Base-by-base conservation (phyloP, 768 basidiomycete species). In the Tylopilus sp. region DNA sequence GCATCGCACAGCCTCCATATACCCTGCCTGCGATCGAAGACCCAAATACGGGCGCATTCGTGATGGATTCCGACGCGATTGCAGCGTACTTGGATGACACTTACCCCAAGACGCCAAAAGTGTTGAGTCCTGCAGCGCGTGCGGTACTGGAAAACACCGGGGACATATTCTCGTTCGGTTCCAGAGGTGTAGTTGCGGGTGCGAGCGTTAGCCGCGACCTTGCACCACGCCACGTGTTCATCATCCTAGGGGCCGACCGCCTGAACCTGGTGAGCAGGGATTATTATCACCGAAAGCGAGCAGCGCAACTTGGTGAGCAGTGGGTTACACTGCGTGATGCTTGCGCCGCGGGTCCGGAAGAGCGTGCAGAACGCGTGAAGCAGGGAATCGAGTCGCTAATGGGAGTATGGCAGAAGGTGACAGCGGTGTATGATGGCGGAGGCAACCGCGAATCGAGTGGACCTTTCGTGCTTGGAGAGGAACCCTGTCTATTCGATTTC, bases 1-100 rank as follows among this genome's bases (percentile, higher is more conserved):
- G 42, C 64, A 64, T 61, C 69, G 69, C 43, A 50, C 8, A 46
- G 6, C 43, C 52, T 9, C 50, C 64, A 14, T 57, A 81, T 63
- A 80, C 78, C 12, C 65, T 80, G 0, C 82, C 83, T 1, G 70
- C 75, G 26, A 79, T 85, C 49, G 61, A 75, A 56, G 81, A 83
- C 58, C 72, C 74, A 1, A 62, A 63, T 30, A 80, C 77, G 6
- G 70, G 68, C 7, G 54, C 61, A 2, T 50, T 66, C 7, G 31
- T 82, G 28, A 56, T 73, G 11, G 77, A 82, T 29, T 81, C 81
- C 0, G 56, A 66, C 34, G 59, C 55, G 29, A 83, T 84, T 51
- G 80, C 77, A 1, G 56, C 69, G 16, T 81, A 84, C 62, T 71
- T 50, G 25, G 41, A 43, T 19, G 25, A 68, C 2, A 69, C 71